Percentiles rank a stretch among this genome's conserved stretches.
phyloP scores from a whole-genome alignment of 192 early-diverging fungal genomes.

The Globomyces pollinis-pini region DNA sequence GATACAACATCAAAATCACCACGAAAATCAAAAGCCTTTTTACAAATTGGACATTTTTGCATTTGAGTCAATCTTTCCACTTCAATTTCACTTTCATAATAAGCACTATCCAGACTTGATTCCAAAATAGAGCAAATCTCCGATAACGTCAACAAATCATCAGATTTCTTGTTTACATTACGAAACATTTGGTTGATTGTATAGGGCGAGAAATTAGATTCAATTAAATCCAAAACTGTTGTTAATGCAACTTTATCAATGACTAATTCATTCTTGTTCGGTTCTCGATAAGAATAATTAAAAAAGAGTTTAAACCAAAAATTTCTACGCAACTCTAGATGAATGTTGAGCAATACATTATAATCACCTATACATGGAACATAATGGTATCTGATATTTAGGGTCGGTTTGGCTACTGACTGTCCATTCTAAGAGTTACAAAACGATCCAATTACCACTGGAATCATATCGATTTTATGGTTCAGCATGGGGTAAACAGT shows the following conservation, averaged over 20 bases:
- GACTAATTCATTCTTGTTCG: constrained; percentile 50
- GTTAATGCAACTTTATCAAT: constrained; percentile 55
- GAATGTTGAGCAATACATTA: neutral
- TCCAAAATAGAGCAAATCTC: constrained; percentile 58
- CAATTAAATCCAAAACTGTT: constrained; percentile 64
- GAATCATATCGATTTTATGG: too few relatives aligned
- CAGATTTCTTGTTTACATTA: constrained; percentile 44
- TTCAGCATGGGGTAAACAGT: too few relatives aligned
- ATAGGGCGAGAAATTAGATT: constrained; percentile 56
- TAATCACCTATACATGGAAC: neutral
- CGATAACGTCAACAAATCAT: constrained; percentile 59
- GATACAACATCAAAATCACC: constrained; percentile 65
- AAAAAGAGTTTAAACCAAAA: constrained; percentile 64
- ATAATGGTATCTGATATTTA: too few relatives aligned
- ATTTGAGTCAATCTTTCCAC: constrained; percentile 58
- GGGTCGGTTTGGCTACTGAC: too few relatives aligned
- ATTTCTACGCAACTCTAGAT: constrained; percentile 49
- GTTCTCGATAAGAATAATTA: constrained; percentile 24
- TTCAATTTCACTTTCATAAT: constrained; percentile 21
- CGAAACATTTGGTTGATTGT: constrained; percentile 42
- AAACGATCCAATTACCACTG: too few relatives aligned
- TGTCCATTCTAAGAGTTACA: too few relatives aligned
- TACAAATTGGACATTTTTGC: constrained; percentile 64
- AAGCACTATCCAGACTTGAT: constrained; percentile 7
- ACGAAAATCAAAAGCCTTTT: constrained; percentile 39